Evolutionary conservation across 2,329 filamentous ascomycete species (phyloP), one percentile per base, ranked within the genome.

Genomic region (Fusarium setosum): DNA sequence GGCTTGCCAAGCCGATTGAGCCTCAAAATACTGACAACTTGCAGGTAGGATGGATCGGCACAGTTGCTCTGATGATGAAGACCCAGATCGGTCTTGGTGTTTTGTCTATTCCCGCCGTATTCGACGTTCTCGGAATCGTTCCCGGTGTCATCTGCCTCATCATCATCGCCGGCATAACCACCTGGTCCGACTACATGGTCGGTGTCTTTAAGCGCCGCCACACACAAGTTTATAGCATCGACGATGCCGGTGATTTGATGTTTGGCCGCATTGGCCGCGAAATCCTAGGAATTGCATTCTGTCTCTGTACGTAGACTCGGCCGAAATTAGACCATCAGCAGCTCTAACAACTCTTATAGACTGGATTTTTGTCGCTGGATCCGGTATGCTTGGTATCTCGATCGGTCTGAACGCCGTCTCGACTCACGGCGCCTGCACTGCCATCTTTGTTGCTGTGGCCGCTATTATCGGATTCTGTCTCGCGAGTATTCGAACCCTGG

Each of bases 151-250:
- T 84, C 24, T 77, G 78, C 37, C 73, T 85, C 5, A 47, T 77
- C 3, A 55, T 69, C 7, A 78, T 84, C 41, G 81, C 75, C 3
- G 62, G 37, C 21, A 82, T 84, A 63, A 84, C 82, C 0, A 83
- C 80, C 0, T 84, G 82, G 82, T 83, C 81, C 5, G 77, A 78
- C 56, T 83, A 81, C 60, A 81, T 83, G 26, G 74, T 84, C 7
- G 83, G 82, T 12, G 72, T 76, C 6, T 86, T 86, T 73, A 87
- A 87, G 69, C 68, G 82, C 20, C 73, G 74, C 18, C 84, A 87
- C 63, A 79, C 79, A 3, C 77, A 82, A 40, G 81, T 86, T 1
- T 86, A 87, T 65, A 79, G 82, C 37, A 84, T 87, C 56, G 84
- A 85, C 50, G 84, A 86, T 61, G 84, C 81, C 1, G 84, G 83